A percentile compares a stretch with the other conserved stretches of the same genome.
Evolutionary conservation across 2,329 filamentous ascomycete species (phyloP).

Genomic region (Coniochaeta prunicola): DNA sequence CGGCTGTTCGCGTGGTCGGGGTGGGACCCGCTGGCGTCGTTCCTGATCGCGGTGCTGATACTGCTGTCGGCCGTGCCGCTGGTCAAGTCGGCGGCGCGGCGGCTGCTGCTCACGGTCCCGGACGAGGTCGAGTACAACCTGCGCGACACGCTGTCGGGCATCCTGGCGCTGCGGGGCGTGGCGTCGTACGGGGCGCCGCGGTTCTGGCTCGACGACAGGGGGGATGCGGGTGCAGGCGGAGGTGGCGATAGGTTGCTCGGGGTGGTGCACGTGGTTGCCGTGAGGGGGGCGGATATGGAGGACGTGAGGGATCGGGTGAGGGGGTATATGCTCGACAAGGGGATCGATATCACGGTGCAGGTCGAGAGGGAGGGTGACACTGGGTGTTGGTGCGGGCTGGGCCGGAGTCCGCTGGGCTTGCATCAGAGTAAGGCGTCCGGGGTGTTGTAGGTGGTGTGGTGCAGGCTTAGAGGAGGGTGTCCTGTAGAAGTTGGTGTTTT

Average conservation of each 20-base stretch:
- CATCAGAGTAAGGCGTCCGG: not conserved
- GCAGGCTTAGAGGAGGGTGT: not conserved
- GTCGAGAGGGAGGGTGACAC: conserved; percentile 77
- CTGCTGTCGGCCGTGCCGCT: conserved; percentile 87
- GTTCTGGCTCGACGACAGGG: conserved; percentile 82
- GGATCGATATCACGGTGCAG: conserved; percentile 79
- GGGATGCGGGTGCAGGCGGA: conserved; percentile 30
- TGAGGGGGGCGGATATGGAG: conserved; percentile 64
- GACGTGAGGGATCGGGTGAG: conserved; percentile 76
- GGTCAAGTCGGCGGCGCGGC: conserved; percentile 75
- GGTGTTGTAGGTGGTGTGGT: not conserved
- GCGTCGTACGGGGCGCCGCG: conserved; percentile 78
- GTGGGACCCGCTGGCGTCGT: conserved; percentile 91
- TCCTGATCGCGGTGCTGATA: conserved; percentile 87
- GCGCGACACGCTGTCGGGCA: conserved; percentile 76
- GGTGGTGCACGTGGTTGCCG: conserved; percentile 78
- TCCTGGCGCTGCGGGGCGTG: conserved; percentile 76
- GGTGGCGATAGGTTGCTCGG: conserved; percentile 56
- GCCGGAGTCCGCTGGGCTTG: conserved; percentile 17
- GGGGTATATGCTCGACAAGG: conserved; percentile 60
- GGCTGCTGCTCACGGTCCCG: conserved; percentile 76
- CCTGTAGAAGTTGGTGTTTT: not conserved
- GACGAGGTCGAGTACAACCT: conserved; percentile 81
- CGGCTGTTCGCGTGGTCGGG: conserved; percentile 85
- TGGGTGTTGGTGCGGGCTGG: conserved; percentile 52